Evolutionary conservation across 1,284 basidiomycete species (phyloP).

Genomic region (Cutaneotrichosporon sp.): DNA sequence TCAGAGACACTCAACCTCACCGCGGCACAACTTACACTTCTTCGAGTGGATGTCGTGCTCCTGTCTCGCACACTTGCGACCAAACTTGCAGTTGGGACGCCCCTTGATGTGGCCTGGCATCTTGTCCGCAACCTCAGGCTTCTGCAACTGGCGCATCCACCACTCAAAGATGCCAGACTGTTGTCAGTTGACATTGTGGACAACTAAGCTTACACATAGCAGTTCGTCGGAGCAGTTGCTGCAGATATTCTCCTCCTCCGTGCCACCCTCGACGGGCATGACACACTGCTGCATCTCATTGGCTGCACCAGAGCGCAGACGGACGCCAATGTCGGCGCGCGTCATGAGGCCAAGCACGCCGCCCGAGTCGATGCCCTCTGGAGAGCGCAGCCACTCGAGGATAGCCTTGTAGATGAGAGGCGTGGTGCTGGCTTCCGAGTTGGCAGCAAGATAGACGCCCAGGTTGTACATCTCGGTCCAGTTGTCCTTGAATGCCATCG

Average conservation of each 20-base stretch:
- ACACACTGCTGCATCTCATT: conserved; percentile 28
- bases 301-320: conserved; percentile 27
- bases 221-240: conserved; percentile 30
- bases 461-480: conserved; percentile 30
- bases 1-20: background rate
- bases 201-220: conserved; percentile 22
- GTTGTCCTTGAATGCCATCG: conserved; percentile 33
- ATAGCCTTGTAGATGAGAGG: conserved; percentile 21
- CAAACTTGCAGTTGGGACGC: conserved; percentile 30
- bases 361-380: conserved; percentile 24
- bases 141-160: conserved; percentile 32
- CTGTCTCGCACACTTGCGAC: conserved; percentile 25
- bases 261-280: conserved; percentile 18
- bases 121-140: conserved; percentile 22
- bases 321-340: conserved; percentile 26
- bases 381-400: conserved; percentile 23
- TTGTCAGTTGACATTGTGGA: conserved; percentile 3
- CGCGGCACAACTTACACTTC: conserved; percentile 24
- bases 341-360: conserved; percentile 30
- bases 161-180: conserved; percentile 30
- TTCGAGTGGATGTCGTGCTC: conserved; percentile 24
- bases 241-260: conserved; percentile 20
- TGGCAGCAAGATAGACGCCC: conserved; percentile 17
- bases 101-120: conserved; percentile 15
- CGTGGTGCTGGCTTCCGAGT: conserved; percentile 3